These are phyloP conservation scores for Aspergillus homomorphus DNA, from an alignment of 495 filamentous ascomycete species.

Conservation along the genomic window DNA sequence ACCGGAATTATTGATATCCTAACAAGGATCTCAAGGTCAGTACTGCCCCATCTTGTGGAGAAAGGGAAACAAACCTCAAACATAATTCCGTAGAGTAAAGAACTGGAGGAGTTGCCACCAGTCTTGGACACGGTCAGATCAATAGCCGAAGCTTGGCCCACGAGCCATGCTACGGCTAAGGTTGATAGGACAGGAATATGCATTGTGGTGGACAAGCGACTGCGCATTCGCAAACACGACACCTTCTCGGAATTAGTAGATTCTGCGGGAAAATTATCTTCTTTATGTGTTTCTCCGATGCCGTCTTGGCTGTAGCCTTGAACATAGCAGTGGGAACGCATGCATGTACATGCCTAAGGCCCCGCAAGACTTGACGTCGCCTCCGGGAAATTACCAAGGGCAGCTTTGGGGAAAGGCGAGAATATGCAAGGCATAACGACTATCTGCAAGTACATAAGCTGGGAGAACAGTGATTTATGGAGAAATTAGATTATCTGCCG, in stretches of 20 bases:
- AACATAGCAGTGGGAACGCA: no score
- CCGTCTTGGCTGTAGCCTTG: no score
- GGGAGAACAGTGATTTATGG: not conserved
- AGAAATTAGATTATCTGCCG: not conserved
- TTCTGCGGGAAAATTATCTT: no score
- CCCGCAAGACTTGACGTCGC: not conserved
- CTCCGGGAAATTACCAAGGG: not conserved
- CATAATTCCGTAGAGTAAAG: conserved; percentile 56
- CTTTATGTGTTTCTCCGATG: no score
- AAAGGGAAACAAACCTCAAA: conserved; percentile 42
- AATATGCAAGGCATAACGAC: not conserved
- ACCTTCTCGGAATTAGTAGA: no score
- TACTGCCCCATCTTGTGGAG: not conserved
- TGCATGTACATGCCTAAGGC: no score
- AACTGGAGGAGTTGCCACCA: conserved; percentile 51
- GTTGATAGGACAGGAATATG: not conserved
- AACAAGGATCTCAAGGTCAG: not conserved
- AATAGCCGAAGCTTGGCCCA: conserved; percentile 15
- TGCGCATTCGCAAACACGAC: not conserved
- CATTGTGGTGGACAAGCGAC: not conserved
- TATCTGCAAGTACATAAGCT: no score
- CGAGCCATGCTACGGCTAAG: conserved; percentile 1
- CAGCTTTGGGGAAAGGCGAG: not conserved
- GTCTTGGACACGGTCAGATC: conserved; percentile 39
- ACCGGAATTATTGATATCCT: conserved; percentile 73